Base-by-base conservation (phyloP, 768 basidiomycete species). In the Butyriboletus loyo region DNA sequence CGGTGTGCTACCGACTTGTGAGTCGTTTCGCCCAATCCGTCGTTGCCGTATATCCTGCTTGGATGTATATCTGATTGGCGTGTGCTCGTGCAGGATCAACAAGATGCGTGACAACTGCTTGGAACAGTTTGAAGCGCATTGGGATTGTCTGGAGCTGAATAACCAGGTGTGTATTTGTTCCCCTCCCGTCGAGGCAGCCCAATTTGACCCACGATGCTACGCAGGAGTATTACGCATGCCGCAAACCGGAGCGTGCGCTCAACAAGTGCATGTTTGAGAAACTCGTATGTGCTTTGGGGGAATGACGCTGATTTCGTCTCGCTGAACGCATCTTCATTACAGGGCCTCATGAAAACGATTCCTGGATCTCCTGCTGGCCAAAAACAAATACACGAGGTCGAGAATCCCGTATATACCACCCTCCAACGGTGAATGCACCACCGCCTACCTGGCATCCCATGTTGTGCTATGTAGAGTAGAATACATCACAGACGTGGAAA, bases 191-290 rank as follows among this genome's bases (percentile, higher is more conserved):
- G 24, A 46, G 10, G 9, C 8, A n/a, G 46, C 19, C 22, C 19
- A 5, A 5, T 17, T 22, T 40, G 15, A 55, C 42, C 21, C 21
- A 10, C 11, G 17, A 30, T 28, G 10, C 25, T 37, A 49, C 35
- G 31, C 66, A 97, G 94, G 87, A 93, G 74, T 94, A 89, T 70
- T 86, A 86, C 66, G 80, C 77, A 28, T 99, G 97, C 69, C 87
- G 97, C 59, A 86, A 89, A 69, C 86, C 85, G 4, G 97, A 99
- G 70, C 84, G 87, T 56, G 70, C 82, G 49, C 79, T 98, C 42
- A 99, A 98, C 77, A 76, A 84, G 52, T 98, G 96, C 76, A 90
- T 96, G 79, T 95, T 98, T 66, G 87, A 95, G 72, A 98, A 97
- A 69, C 81, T 98, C 61, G 96, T 93, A 60, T 60, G 90, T 83